These are phyloP conservation scores for Calonectria pauciramosa DNA, from an alignment of 2,329 filamentous ascomycete species.

Conservation along the genomic window DNA sequence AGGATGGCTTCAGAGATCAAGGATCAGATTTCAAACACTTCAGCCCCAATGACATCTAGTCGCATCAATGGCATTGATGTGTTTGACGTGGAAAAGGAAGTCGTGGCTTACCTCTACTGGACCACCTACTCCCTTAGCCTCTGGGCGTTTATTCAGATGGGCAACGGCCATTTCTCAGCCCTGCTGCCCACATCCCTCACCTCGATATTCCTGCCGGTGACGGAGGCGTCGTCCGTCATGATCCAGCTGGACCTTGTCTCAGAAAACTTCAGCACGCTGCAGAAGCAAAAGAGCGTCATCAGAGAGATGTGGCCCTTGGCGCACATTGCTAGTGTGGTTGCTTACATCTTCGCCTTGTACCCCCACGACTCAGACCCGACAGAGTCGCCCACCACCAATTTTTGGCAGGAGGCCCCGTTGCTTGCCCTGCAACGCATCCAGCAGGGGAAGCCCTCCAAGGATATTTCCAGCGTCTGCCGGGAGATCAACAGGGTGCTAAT, in stretches of 20 bases:
- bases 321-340: slow-evolving; percentile 49
- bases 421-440: slow-evolving; percentile 39
- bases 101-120: slow-evolving; percentile 57
- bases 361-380: slow-evolving; percentile 33
- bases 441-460: slow-evolving; percentile 36
- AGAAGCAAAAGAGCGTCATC: slow-evolving; percentile 51
- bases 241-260: slow-evolving; percentile 53
- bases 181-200: slow-evolving; percentile 42
- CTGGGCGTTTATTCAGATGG: slow-evolving; percentile 55
- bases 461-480: slow-evolving; percentile 41
- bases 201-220: slow-evolving; percentile 47
- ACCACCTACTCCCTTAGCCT: slow-evolving; percentile 54
- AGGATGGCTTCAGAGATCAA: slow-evolving; percentile 49
- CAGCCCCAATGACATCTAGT: slow-evolving; percentile 47
- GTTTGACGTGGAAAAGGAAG: slow-evolving; percentile 55
- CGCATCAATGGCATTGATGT: slow-evolving; percentile 58
- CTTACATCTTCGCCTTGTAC: slow-evolving; percentile 47
- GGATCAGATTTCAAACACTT: slow-evolving; percentile 46
- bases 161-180: slow-evolving; percentile 42
- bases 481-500: slow-evolving; percentile 47
- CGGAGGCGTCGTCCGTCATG: slow-evolving; percentile 47
- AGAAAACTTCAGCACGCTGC: slow-evolving; percentile 53
- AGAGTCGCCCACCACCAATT: slow-evolving; percentile 32
- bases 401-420: slow-evolving; percentile 41
- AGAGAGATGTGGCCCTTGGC: slow-evolving; percentile 53